Percentiles rank a stretch among this genome's conserved stretches.
phyloP scores from a whole-genome alignment of 2,329 filamentous ascomycete species.

The Pseudogymnoascus sp. region DNA sequence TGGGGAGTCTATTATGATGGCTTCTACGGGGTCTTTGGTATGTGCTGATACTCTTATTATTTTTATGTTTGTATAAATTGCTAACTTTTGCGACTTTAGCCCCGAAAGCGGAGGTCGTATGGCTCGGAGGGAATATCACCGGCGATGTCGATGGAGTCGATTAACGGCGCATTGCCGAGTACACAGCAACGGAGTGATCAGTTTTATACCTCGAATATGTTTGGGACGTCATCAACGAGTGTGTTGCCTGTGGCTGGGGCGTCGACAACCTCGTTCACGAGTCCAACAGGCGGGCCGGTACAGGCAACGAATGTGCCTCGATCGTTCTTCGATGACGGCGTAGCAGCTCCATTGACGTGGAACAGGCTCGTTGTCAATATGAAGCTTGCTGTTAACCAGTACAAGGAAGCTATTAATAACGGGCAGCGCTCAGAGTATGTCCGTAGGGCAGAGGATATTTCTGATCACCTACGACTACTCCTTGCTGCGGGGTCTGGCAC shows the following conservation, averaged over 20 bases:
- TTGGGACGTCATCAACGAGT: slow-evolving; percentile 45
- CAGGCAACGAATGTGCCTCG: slow-evolving; percentile 53
- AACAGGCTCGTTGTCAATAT: slow-evolving; percentile 84
- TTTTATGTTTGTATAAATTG: slow-evolving; percentile 1
- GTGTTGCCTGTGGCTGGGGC: slow-evolving; percentile 23
- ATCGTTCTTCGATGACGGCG: slow-evolving; percentile 87
- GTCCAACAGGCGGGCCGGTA: slow-evolving; percentile 28
- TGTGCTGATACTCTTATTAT: slow-evolving; percentile 26
- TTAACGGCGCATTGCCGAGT: slow-evolving; percentile 59
- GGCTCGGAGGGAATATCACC: slow-evolving; percentile 64
- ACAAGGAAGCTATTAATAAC: slow-evolving; percentile 79
- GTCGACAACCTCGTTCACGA: slow-evolving; percentile 49
- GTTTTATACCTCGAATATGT: slow-evolving; percentile 41
- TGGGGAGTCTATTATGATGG: slow-evolving; percentile 62
- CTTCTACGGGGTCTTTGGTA: slow-evolving; percentile 61
- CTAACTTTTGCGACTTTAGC: slow-evolving; percentile 30
- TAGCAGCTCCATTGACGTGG: slow-evolving; percentile 76
- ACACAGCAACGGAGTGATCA: slow-evolving; percentile 50
- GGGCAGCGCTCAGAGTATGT: slow-evolving; percentile 86
- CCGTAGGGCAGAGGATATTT: slow-evolving; percentile 91
- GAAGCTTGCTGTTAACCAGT: slow-evolving; percentile 80
- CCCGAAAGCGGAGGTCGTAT: slow-evolving; percentile 53
- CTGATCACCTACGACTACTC: slow-evolving; percentile 84
- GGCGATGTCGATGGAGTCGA: slow-evolving; percentile 84
- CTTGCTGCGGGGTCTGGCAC: slow-evolving; percentile 95